Percentiles rank a stretch among this genome's conserved stretches.
phyloP scores from a whole-genome alignment of 192 early-diverging fungal genomes.

The Entomortierella beljakovae region DNA sequence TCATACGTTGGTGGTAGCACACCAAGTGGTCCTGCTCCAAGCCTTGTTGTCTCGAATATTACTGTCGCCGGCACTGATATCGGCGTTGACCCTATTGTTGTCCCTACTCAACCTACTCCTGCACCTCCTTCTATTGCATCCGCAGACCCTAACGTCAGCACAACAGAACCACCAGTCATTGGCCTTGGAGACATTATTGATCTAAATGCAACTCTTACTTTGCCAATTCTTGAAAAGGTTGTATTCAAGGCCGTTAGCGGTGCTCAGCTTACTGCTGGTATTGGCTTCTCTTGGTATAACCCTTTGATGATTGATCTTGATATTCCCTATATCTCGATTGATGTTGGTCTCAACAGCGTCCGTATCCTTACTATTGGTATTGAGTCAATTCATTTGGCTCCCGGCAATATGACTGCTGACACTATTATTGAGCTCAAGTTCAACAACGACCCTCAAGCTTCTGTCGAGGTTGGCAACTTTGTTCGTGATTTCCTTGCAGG shows the following conservation, averaged over 20 bases:
- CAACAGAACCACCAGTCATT: conserved; percentile 24
- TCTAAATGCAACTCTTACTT: conserved; percentile 15
- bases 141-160: conserved; percentile 11
- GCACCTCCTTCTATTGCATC: conserved; percentile 16
- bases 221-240: conserved; percentile 41
- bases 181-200: conserved; percentile 30
- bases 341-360: conserved; percentile 42
- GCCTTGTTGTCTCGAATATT: conserved; percentile 18
- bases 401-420: conserved; percentile 41
- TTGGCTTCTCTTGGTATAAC: conserved; percentile 51
- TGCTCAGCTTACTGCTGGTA: conserved; percentile 38
- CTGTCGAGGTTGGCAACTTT: conserved; percentile 26
- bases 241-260: conserved; percentile 40
- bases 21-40: conserved; percentile 31
- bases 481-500: conserved; percentile 43
- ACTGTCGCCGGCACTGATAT: conserved; percentile 11
- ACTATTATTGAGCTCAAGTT: conserved; percentile 45
- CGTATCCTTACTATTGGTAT: conserved; percentile 27
- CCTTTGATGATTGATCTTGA: conserved; percentile 39
- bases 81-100: conserved; percentile 21
- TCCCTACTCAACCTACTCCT: conserved; percentile 32
- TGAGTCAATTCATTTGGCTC: conserved; percentile 21
- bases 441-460: conserved; percentile 38
- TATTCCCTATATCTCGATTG: conserved; percentile 39
- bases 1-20: conserved; percentile 33